Conservation (phyloP, 2,329 filamentous ascomycete species). For the Clonostachys chloroleuca region DNA sequence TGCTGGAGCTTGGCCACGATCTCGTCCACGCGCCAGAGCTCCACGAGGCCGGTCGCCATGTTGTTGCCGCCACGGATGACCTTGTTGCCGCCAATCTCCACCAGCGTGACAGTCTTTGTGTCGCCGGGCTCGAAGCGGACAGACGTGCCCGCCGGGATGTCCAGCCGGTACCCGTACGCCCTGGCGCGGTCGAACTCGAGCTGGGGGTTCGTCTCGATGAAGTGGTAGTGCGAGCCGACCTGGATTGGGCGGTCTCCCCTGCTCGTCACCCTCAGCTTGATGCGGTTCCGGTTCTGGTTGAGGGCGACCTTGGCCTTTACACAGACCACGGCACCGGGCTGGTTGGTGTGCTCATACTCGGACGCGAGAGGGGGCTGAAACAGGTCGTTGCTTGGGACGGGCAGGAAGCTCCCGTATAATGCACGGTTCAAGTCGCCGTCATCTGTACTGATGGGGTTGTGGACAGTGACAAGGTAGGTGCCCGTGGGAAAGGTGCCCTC, state of each 20-base stretch:
- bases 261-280: conserved; percentile 74
- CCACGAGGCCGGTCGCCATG: conserved; percentile 69
- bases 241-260: conserved; percentile 88
- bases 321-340: conserved; percentile 76
- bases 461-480: conserved; percentile 91
- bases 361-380: conserved; percentile 63
- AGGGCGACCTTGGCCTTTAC: conserved; percentile 65
- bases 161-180: conserved; percentile 80
- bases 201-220: conserved; percentile 89
- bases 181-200: conserved; percentile 81
- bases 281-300: conserved; percentile 70
- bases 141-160: conserved; percentile 87
- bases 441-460: conserved; percentile 81
- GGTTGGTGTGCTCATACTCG: conserved; percentile 62
- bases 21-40: conserved; percentile 55
- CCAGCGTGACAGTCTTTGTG: conserved; percentile 81
- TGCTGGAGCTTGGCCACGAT: conserved; percentile 64
- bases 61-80: conserved; percentile 82
- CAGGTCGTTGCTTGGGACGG: conserved; percentile 62
- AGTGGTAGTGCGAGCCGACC: conserved; percentile 93
- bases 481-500: conserved; percentile 90
- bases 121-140: conserved; percentile 94
- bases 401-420: conserved; percentile 87
- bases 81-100: conserved; percentile 79
- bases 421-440: conserved; percentile 85